phyloP scores from a whole-genome alignment of 805 yeast genomes.

The Metschnikowia corniflorae region DNA sequence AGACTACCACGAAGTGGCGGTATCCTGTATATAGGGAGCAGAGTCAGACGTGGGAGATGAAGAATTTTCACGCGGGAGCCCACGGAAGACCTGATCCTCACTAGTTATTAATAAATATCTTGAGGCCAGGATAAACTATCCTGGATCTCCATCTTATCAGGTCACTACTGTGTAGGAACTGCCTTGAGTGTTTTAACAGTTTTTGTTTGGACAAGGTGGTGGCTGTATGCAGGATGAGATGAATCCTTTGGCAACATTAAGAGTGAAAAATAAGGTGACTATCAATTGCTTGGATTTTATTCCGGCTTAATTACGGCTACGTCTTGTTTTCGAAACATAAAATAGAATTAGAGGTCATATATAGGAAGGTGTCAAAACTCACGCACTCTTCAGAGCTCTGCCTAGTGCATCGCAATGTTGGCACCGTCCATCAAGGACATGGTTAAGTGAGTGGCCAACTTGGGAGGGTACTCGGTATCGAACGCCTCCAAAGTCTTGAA shows the following conservation, averaged over 20 bases:
- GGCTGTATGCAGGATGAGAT: slow-evolving; percentile 4
- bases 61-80: too few species aligned
- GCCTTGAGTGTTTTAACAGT: too few species aligned
- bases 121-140: too few species aligned
- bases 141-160: too few species aligned
- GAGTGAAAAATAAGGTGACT: not conserved
- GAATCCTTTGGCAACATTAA: not conserved
- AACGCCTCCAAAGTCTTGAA: slow-evolving; percentile 10
- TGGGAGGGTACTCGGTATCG: slow-evolving; percentile 16
- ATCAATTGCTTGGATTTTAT: not conserved
- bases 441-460: slow-evolving; percentile 14
- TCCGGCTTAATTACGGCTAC: not conserved
- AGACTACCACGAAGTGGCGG: too few species aligned
- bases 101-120: too few species aligned
- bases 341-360: not conserved
- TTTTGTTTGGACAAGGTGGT: slow-evolving; percentile 6
- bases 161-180: too few species aligned
- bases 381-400: not conserved
- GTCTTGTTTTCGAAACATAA: not conserved
- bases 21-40: too few species aligned
- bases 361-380: not conserved
- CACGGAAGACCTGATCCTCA: too few species aligned
- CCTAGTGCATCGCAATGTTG: slow-evolving; percentile 8
- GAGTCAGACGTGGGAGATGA: too few species aligned
- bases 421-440: slow-evolving; percentile 18